phyloP scores from a whole-genome alignment of 2,329 filamentous ascomycete genomes.

The Fusarium sarcochroum region DNA sequence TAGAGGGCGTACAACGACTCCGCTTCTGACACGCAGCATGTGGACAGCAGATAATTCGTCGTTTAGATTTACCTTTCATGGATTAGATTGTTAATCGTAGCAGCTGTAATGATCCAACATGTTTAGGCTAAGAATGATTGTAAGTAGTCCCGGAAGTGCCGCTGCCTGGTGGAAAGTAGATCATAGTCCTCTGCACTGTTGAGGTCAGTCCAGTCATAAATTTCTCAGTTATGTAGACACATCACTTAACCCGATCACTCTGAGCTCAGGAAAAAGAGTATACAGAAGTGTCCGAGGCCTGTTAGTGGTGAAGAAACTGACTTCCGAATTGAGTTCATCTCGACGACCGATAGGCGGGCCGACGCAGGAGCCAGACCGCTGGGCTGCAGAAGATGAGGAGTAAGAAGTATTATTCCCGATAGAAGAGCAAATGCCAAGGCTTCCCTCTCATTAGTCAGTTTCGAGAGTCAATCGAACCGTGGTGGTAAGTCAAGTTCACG shows the following conservation, averaged over 20 bases:
- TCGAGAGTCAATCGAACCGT: not conserved
- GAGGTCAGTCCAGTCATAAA: no score
- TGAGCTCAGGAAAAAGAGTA: no score
- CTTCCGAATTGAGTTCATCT: not conserved
- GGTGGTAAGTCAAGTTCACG: no score
- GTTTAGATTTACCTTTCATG: not conserved
- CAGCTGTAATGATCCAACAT: not conserved
- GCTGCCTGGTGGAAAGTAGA: no score
- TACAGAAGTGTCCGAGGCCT: no score
- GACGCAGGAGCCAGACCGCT: not conserved
- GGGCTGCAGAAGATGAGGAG: not conserved
- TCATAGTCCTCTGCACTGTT: no score
- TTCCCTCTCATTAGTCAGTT: not conserved
- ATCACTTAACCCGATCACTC: no score
- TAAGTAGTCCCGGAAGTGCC: no score
- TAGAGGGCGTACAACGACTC: slow-evolving; percentile 12
- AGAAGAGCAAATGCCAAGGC: no score
- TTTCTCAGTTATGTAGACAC: no score
- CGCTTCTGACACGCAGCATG: not conserved
- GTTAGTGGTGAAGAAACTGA: not conserved
- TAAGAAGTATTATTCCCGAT: not conserved
- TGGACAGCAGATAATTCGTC: not conserved
- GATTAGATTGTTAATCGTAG: not conserved
- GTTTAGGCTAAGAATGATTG: not conserved
- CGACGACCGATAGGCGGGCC: not conserved